phyloP scores from a whole-genome alignment of 2,329 filamentous ascomycete genomes.

The Septoria petroselini region DNA sequence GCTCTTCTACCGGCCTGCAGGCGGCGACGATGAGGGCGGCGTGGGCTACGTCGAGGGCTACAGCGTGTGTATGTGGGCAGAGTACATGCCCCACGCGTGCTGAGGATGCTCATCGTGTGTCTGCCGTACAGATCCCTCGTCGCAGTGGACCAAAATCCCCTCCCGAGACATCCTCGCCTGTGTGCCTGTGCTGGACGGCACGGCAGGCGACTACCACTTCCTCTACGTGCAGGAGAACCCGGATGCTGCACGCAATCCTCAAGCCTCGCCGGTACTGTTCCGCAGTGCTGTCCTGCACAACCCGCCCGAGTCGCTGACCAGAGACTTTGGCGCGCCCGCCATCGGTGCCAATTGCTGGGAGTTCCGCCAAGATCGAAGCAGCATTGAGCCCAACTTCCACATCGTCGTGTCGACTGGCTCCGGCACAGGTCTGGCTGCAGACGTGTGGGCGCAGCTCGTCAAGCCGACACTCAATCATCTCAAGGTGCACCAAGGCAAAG shows the following conservation, averaged over 20 bases:
- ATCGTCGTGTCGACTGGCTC: slow-evolving; percentile 48
- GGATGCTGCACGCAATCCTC: slow-evolving; percentile 19
- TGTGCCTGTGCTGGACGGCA: slow-evolving; percentile 19
- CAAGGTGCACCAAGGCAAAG: slow-evolving; percentile 36
- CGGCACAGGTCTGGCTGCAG: slow-evolving; percentile 42
- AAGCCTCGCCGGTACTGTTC: slow-evolving; percentile 24
- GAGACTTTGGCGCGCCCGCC: slow-evolving; percentile 21
- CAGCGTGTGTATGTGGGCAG: slow-evolving; percentile 23
- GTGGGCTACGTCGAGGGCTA: slow-evolving; percentile 28
- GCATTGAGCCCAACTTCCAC: slow-evolving; percentile 34
- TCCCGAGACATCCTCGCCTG: slow-evolving; percentile 29
- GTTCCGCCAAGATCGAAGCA: slow-evolving; percentile 14
- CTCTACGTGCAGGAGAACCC: slow-evolving; percentile 29
- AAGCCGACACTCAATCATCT: slow-evolving; percentile 45
- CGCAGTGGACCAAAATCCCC: slow-evolving; percentile 23
- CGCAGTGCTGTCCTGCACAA: slow-evolving; percentile 27
- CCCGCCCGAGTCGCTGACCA: slow-evolving; percentile 28
- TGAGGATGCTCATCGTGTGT: neutral
- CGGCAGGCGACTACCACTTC: slow-evolving; percentile 23
- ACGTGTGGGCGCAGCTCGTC: slow-evolving; percentile 42
- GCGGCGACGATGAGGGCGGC: slow-evolving; percentile 20
- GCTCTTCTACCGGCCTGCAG: slow-evolving; percentile 28
- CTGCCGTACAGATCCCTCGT: slow-evolving; percentile 15
- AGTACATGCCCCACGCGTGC: neutral
- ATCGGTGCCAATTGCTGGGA: slow-evolving; percentile 26